Conservation (phyloP, 2,329 filamentous ascomycete genomes). For the Ceratocystis lukuohia region DNA sequence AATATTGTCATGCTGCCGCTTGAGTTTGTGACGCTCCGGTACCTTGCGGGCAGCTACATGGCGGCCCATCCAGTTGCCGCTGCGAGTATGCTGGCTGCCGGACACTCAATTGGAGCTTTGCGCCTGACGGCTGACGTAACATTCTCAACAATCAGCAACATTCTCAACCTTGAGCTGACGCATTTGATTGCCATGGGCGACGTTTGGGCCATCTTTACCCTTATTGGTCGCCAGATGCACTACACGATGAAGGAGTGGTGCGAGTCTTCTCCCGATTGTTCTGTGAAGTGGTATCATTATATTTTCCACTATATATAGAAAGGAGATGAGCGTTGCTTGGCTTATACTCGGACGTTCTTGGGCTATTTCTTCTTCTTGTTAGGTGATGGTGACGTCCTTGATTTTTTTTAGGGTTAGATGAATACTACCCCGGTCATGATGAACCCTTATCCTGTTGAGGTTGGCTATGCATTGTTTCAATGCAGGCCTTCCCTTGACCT, state of each 20-base stretch:
- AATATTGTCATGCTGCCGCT: slow-evolving; percentile 34
- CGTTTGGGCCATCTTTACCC: slow-evolving; percentile 13
- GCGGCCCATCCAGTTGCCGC: slow-evolving; percentile 26
- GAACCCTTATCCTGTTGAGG: no score
- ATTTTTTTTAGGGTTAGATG: background rate
- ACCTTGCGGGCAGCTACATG: slow-evolving; percentile 32
- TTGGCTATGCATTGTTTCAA: no score
- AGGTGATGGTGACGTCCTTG: background rate
- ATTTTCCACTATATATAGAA: background rate
- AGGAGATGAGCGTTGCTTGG: background rate
- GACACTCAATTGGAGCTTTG: slow-evolving; percentile 21
- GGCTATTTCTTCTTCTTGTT: background rate
- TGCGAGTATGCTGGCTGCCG: slow-evolving; percentile 20
- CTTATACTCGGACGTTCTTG: background rate
- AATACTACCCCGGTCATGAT: background rate
- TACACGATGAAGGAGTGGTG: slow-evolving; percentile 17
- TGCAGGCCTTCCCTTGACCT: no score
- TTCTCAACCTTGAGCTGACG: slow-evolving; percentile 28
- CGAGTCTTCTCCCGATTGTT: slow-evolving; percentile 1
- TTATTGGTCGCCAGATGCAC: slow-evolving; percentile 15
- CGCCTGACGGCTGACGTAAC: slow-evolving; percentile 7
- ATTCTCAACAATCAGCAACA: slow-evolving; percentile 22
- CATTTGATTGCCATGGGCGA: slow-evolving; percentile 16
- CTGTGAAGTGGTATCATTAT: background rate
- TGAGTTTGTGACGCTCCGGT: slow-evolving; percentile 35